phyloP scores from a whole-genome alignment of 257 asterid genomes.

The Ehretia macrophylla region DNA sequence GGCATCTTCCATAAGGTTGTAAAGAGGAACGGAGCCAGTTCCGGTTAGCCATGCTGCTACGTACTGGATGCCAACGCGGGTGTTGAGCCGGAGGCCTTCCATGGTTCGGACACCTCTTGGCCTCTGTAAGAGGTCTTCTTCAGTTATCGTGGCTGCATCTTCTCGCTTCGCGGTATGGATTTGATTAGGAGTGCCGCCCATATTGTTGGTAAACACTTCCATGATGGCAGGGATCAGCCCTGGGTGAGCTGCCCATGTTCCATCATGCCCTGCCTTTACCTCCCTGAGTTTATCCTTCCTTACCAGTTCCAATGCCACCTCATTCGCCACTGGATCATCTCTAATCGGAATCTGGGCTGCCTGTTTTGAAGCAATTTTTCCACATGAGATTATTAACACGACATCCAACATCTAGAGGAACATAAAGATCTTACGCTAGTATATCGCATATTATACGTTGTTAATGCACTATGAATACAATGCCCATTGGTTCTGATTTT shows the following conservation, averaged over 20 bases:
- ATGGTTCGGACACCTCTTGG: constrained; percentile 74
- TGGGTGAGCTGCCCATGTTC: constrained; percentile 99
- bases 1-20: constrained; percentile 97
- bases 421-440: too few relatives aligned
- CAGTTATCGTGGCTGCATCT: constrained; percentile 53
- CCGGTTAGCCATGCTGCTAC: constrained; percentile 91
- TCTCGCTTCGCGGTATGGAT: constrained; percentile 53
- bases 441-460: too few relatives aligned
- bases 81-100: constrained; percentile 93
- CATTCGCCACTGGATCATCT: constrained; percentile 73
- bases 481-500: too few relatives aligned
- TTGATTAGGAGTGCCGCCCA: constrained; percentile 60
- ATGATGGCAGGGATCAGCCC: constrained; percentile 74
- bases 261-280: constrained; percentile 93
- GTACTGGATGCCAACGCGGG: constrained; percentile 87
- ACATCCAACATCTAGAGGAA: too few relatives aligned
- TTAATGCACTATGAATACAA: too few relatives aligned
- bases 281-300: constrained; percentile 74
- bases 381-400: too few relatives aligned
- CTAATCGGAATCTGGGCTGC: constrained; percentile 96
- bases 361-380: constrained; percentile 28
- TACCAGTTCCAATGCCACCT: constrained; percentile 79
- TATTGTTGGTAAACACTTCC: constrained; percentile 56
- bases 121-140: constrained; percentile 64
- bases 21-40: constrained; percentile 83